Percentiles rank a stretch among this genome's conserved stretches.
Conservation (phyloP, 2,329 filamentous ascomycete genomes). For the Fusarium sp. region DNA sequence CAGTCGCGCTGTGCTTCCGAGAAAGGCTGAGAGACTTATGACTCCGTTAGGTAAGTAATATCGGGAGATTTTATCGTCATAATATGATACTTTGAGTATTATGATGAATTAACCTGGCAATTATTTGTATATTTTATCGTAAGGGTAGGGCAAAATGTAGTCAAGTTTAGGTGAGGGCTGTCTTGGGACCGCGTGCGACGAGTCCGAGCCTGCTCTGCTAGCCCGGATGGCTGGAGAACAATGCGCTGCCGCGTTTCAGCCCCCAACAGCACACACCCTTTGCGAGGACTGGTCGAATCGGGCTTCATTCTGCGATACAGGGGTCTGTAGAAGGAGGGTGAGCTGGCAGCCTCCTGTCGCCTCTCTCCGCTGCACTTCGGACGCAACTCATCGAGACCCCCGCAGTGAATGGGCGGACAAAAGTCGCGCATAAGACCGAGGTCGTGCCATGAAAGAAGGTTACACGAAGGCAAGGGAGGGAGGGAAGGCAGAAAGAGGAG, state of each 20-base stretch:
- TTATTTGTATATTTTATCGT: neutral
- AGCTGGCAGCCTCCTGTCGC: conserved; percentile 32
- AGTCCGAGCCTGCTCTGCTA: neutral
- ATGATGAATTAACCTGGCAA: neutral
- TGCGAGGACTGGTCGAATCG: conserved; percentile 23
- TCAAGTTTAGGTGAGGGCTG: neutral
- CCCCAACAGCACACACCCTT: conserved; percentile 30
- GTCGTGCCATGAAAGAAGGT: conserved; percentile 11
- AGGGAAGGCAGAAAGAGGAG: neutral
- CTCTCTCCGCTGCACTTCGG: conserved; percentile 31
- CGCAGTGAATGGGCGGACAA: conserved; percentile 14
- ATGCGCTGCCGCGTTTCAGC: conserved; percentile 34
- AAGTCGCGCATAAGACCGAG: conserved; percentile 42
- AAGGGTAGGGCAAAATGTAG: neutral
- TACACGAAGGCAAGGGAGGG: conserved; percentile 13
- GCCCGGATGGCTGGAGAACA: conserved; percentile 10
- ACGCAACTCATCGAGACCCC: conserved; percentile 27
- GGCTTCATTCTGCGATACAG: conserved; percentile 23
- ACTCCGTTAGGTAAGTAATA: neutral
- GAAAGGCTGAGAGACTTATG: neutral
- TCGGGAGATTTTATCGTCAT: neutral
- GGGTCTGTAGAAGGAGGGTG: conserved; percentile 32
- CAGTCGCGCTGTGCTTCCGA: conserved; percentile 11
- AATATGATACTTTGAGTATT: neutral
- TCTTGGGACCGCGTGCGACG: neutral